Percentiles rank a stretch among this genome's conserved stretches.
Conservation (phyloP, 2,329 filamentous ascomycete genomes). For the Microdochium bolleyi region DNA sequence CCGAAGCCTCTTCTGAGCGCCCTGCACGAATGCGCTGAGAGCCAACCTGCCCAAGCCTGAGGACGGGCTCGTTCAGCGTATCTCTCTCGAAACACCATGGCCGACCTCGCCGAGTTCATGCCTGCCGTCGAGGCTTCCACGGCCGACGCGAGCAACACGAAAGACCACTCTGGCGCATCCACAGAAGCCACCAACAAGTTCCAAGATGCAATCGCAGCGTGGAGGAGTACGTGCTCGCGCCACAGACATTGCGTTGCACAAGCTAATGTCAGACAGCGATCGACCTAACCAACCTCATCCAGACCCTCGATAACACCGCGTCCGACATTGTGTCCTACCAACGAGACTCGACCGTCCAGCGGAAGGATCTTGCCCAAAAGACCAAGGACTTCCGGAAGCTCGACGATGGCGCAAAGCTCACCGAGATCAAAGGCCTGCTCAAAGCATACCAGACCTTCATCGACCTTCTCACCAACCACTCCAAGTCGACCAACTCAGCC, state of each 20-base stretch:
- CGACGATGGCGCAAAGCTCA: slow-evolving; percentile 75
- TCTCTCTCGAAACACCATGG: slow-evolving; percentile 10
- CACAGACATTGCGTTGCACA: background rate
- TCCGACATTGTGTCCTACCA: slow-evolving; percentile 92
- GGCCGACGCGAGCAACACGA: slow-evolving; percentile 15
- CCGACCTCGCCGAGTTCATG: slow-evolving; percentile 13
- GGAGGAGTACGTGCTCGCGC: slow-evolving; percentile 63
- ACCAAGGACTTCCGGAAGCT: slow-evolving; percentile 96
- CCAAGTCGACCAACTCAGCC: slow-evolving; percentile 85
- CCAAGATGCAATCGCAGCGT: slow-evolving; percentile 89
- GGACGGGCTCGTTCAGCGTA: background rate
- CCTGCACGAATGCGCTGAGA: background rate
- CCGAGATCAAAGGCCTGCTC: slow-evolving; percentile 80
- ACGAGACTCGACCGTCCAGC: slow-evolving; percentile 87
- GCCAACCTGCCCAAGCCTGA: background rate
- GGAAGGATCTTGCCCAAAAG: slow-evolving; percentile 97
- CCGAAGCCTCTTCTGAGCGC: background rate
- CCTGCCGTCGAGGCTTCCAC: slow-evolving; percentile 9
- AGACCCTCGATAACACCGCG: slow-evolving; percentile 84
- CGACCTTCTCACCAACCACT: slow-evolving; percentile 91
- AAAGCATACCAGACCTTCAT: slow-evolving; percentile 98
- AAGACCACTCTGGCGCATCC: slow-evolving; percentile 13
- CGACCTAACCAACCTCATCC: slow-evolving; percentile 75
- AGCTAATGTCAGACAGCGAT: slow-evolving; percentile 52
- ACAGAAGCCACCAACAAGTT: slow-evolving; percentile 67